These are phyloP conservation scores for Tuber brumale DNA, from an alignment of 495 filamentous ascomycete genomes.

Conservation along the genomic window DNA sequence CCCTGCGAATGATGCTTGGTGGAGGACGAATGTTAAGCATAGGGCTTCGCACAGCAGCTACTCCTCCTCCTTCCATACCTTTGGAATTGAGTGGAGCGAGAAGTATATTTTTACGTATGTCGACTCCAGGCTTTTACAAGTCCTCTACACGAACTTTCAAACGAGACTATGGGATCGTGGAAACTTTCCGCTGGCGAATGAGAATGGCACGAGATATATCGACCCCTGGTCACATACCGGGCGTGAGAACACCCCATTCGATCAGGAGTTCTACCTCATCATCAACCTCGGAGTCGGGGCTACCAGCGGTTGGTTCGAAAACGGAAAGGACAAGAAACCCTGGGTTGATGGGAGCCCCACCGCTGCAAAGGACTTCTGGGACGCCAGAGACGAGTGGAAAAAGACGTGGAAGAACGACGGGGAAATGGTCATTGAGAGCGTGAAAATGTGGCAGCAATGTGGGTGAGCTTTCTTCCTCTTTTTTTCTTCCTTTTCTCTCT, in stretches of 20 bases:
- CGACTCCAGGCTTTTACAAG: conserved; percentile 69
- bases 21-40: conserved; percentile 69
- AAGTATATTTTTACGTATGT: conserved; percentile 86
- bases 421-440: conserved; percentile 63
- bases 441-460: conserved; percentile 75
- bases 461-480: conserved; percentile 41
- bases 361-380: conserved; percentile 69
- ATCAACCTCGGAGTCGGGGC: conserved; percentile 75
- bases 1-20: conserved; percentile 59
- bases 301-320: conserved; percentile 79
- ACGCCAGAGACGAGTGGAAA: conserved; percentile 58
- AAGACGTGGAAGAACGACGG: conserved; percentile 66
- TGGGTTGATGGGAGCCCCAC: conserved; percentile 64
- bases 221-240: conserved; percentile 65
- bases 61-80: conserved; percentile 60
- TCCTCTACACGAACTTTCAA: conserved; percentile 72
- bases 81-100: conserved; percentile 76
- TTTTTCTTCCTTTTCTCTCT: not conserved
- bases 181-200: conserved; percentile 60
- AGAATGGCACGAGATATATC: conserved; percentile 61
- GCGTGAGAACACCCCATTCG: conserved; percentile 63
- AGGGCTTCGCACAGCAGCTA: conserved; percentile 71
- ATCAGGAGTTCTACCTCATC: conserved; percentile 74
- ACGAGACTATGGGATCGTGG: conserved; percentile 65
- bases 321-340: conserved; percentile 63